Evolutionary conservation across 2,329 filamentous ascomycete species (phyloP).

Genomic region (Aspergillus fumigatiaffinis): DNA sequence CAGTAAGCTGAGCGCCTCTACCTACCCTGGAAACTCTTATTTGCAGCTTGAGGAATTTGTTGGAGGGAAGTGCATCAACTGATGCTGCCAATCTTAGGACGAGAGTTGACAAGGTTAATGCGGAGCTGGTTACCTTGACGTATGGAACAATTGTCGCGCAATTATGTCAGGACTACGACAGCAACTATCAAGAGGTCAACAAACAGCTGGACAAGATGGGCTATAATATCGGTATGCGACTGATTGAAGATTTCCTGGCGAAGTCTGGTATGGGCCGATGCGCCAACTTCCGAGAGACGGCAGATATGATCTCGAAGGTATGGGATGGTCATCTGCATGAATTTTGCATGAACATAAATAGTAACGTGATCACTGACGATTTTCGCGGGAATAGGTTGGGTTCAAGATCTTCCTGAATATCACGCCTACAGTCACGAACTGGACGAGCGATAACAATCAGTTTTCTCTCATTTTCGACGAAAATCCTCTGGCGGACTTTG

Average conservation of each 20-base stretch:
- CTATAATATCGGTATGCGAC: slow-evolving; percentile 91
- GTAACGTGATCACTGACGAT: slow-evolving; percentile 6
- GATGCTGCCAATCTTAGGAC: slow-evolving; percentile 56
- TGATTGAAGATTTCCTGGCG: slow-evolving; percentile 97
- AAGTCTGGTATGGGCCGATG: slow-evolving; percentile 90
- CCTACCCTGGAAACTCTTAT: background rate
- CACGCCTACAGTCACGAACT: slow-evolving; percentile 87
- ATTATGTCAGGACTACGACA: slow-evolving; percentile 92
- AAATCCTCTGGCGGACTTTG: slow-evolving; percentile 94
- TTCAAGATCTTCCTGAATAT: slow-evolving; percentile 99
- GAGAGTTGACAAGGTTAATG: slow-evolving; percentile 95
- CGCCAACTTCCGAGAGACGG: slow-evolving; percentile 89
- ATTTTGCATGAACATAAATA: background rate
- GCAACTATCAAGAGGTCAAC: slow-evolving; percentile 92
- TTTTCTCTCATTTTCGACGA: slow-evolving; percentile 97
- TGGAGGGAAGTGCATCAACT: slow-evolving; percentile 6
- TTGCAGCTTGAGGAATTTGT: no score
- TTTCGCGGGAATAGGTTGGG: slow-evolving; percentile 62
- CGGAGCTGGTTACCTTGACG: slow-evolving; percentile 92
- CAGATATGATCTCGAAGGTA: slow-evolving; percentile 93
- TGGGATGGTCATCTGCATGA: slow-evolving; percentile 3
- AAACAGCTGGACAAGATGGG: slow-evolving; percentile 98
- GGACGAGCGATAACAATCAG: slow-evolving; percentile 93
- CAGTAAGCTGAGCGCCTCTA: slow-evolving; percentile 42
- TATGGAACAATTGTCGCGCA: slow-evolving; percentile 97